phyloP scores from a whole-genome alignment of 2,329 filamentous ascomycete genomes.

The Teratosphaeria nubilosa region DNA sequence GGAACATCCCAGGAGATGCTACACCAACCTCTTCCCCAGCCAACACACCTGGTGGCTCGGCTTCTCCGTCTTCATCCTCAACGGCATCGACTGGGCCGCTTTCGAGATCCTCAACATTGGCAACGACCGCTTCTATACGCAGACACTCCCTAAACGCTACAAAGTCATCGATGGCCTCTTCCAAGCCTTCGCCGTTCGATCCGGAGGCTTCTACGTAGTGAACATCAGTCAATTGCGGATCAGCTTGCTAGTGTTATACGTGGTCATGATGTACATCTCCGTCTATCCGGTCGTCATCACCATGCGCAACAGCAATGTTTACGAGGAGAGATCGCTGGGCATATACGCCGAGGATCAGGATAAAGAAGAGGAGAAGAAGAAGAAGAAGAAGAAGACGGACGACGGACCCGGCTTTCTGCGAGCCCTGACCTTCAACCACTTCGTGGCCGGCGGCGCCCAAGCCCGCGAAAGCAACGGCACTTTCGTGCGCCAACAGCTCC shows the following conservation, averaged over 20 bases:
- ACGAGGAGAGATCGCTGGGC: conserved; percentile 52
- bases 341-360: conserved; percentile 39
- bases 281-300: conserved; percentile 52
- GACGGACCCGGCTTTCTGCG: conserved; percentile 4
- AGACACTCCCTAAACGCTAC: conserved; percentile 32
- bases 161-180: conserved; percentile 49
- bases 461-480: conserved; percentile 20
- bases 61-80: conserved; percentile 41
- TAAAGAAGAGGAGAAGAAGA: conserved; percentile 2
- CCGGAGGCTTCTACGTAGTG: conserved; percentile 42
- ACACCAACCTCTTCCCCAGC: conserved; percentile 52
- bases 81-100: conserved; percentile 43
- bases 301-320: conserved; percentile 51
- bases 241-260: conserved; percentile 47
- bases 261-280: conserved; percentile 58
- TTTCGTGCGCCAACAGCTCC: conserved; percentile 34
- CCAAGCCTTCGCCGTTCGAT: conserved; percentile 44
- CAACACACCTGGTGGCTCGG: conserved; percentile 51
- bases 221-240: conserved; percentile 39
- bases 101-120: conserved; percentile 47
- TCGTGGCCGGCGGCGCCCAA: conserved; percentile 4
- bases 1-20: conserved; percentile 53
- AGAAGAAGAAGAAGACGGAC: neutral
- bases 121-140: conserved; percentile 38
- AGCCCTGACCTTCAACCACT: conserved; percentile 7